These are phyloP conservation scores for Amauroascus niger DNA, from an alignment of 2,329 filamentous ascomycete genomes.

Conservation along the genomic window DNA sequence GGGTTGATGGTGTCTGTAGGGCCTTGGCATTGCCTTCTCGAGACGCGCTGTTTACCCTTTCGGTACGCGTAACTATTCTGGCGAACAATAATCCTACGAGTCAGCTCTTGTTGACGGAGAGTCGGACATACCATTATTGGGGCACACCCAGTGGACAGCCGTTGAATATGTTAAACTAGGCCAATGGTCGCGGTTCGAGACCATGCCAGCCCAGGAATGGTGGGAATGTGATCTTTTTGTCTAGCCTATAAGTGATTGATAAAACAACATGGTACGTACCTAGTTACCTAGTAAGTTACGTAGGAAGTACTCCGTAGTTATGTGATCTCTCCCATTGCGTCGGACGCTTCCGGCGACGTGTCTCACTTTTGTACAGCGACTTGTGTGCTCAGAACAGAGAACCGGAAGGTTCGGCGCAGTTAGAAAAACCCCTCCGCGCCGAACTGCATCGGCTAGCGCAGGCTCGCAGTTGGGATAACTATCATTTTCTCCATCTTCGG, in stretches of 20 bases:
- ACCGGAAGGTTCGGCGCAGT: not conserved
- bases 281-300: too few relatives aligned
- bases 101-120: not conserved
- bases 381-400: not conserved
- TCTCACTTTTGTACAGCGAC: not conserved
- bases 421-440: not conserved
- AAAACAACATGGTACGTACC: too few relatives aligned
- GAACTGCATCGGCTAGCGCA: not conserved
- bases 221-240: too few relatives aligned
- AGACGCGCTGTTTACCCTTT: not conserved
- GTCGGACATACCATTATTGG: not conserved
- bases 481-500: not conserved
- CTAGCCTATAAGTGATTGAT: too few relatives aligned
- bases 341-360: not conserved
- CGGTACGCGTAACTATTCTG: too few relatives aligned
- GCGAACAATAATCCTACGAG: not conserved
- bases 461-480: not conserved
- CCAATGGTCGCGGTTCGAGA: too few relatives aligned
- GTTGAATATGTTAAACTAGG: too few relatives aligned
- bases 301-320: too few relatives aligned
- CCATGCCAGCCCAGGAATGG: too few relatives aligned
- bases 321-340: too few relatives aligned
- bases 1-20: not conserved
- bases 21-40: constrained; percentile 5
- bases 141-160: too few relatives aligned